These are phyloP conservation scores for Yarrowia yakushimensis DNA, from an alignment of 805 yeast species.

Conservation along the genomic window DNA sequence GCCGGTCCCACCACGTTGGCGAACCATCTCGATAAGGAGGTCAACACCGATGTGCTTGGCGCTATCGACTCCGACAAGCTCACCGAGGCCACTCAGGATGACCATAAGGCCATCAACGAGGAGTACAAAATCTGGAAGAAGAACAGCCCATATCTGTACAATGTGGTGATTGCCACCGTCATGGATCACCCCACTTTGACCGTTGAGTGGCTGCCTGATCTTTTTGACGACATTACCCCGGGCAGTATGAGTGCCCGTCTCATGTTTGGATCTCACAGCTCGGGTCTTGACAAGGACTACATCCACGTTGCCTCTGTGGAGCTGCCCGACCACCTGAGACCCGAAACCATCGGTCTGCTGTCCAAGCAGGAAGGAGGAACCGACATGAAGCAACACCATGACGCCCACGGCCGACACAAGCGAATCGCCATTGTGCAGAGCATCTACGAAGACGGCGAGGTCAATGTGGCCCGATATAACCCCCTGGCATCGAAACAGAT, in stretches of 20 bases:
- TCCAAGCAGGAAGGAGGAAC: neutral
- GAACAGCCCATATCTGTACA: conserved; percentile 55
- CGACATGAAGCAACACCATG: neutral
- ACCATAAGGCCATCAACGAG: conserved; percentile 25
- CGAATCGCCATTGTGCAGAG: conserved; percentile 43
- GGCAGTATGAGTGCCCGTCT: conserved; percentile 42
- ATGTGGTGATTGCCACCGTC: conserved; percentile 49
- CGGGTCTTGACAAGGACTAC: conserved; percentile 51
- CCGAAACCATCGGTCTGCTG: conserved; percentile 7
- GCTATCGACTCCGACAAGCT: conserved; percentile 16
- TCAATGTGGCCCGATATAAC: conserved; percentile 57
- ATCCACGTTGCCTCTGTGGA: conserved; percentile 42
- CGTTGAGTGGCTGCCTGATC: conserved; percentile 62
- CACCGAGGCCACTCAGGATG: neutral
- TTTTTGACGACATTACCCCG: conserved; percentile 33
- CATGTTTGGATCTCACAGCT: conserved; percentile 63
- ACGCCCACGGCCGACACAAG: neutral
- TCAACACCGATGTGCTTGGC: conserved; percentile 21
- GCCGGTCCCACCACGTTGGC: conserved; percentile 22
- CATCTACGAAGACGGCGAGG: conserved; percentile 66
- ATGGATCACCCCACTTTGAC: conserved; percentile 64
- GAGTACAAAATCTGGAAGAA: conserved; percentile 59
- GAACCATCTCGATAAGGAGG: conserved; percentile 23
- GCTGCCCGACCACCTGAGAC: conserved; percentile 32
- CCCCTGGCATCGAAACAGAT: conserved; percentile 46